These are phyloP conservation scores for Areca catechu DNA, from an alignment of 176 grass and related monocot species.

Conservation along the genomic window DNA sequence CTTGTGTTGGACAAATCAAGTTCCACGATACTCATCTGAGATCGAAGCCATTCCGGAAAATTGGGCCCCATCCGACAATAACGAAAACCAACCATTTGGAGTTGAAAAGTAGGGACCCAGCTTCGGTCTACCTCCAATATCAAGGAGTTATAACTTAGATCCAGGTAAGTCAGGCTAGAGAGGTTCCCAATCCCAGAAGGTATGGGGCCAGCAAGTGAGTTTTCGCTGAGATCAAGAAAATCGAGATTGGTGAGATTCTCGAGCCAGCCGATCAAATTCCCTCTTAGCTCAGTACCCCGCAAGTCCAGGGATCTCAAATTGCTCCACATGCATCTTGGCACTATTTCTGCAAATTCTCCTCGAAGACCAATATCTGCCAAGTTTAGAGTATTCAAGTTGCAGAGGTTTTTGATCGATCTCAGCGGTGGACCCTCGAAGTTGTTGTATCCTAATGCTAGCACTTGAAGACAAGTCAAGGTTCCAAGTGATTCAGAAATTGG, in stretches of 20 bases:
- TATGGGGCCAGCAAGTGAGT: neutral
- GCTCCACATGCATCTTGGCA: too few relatives aligned
- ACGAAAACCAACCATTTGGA: neutral
- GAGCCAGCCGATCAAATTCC: conserved; percentile 3
- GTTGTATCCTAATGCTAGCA: too few relatives aligned
- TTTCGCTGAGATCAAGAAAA: neutral
- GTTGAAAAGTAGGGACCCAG: conserved; percentile 43
- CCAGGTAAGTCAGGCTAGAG: neutral
- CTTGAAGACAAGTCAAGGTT: too few relatives aligned
- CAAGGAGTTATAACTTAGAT: neutral
- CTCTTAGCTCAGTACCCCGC: conserved; percentile 11
- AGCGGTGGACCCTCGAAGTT: too few relatives aligned
- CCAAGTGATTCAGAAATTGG: too few relatives aligned
- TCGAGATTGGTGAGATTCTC: neutral
- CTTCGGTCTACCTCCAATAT: conserved; percentile 10
- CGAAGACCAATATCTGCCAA: neutral
- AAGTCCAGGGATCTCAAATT: too few relatives aligned
- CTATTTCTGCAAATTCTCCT: too few relatives aligned
- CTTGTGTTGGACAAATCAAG: conserved; percentile 30
- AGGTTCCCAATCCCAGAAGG: neutral
- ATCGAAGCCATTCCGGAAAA: conserved; percentile 43
- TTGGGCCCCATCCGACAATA: conserved; percentile 31
- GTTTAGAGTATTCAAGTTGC: neutral
- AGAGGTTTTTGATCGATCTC: too few relatives aligned
- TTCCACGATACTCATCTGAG: neutral